Evolutionary conservation across 192 early-diverging fungal species (phyloP), one percentile per base, ranked within the genome.

Genomic region (Gigaspora rosea): DNA sequence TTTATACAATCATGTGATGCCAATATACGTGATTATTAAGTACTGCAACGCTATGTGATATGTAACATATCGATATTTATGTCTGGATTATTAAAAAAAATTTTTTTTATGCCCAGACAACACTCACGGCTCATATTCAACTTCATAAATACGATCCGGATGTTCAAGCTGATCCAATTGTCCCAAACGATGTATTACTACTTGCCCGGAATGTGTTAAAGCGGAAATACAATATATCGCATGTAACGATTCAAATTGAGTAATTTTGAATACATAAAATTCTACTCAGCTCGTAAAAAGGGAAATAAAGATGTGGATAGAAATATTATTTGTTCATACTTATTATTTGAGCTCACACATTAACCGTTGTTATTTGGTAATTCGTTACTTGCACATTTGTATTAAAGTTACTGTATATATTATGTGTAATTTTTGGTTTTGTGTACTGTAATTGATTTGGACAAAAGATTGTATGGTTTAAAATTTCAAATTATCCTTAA

Each of bases 161-260:
- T 73, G 47, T 35, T 58, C 54, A 27, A 3, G 51, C 54, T 11
- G 51, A 54, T 4, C 52, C 71, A 4, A 46, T 27, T 33, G 2
- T 48, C 12, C 50, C 50, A 18, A 15, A 51, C 16, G 8, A 8
- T 11, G 57, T 73, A 51, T 59, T 73, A 54, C 20, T 16, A 22
- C 27, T 57, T 57, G 71, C 71, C 9, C 27, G 50, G 57, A 15
- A 20, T 59, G 8, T 58, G 11, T 18, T 73, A 36, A 73, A 58
- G 12, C 16, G 16, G 20, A 58, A 36, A 27, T 73, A 73, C 35
- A 18, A 58, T n/a, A 54, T 73, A 33, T 46, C 18, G 18, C 54
- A 56, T 35, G 71, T 73, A 5, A 73, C 71, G n/a, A 73, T 73
- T 59, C 71, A 73, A 36, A 73, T 73, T 20, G 71, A 73, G 41